Percentiles rank a stretch among this genome's conserved stretches.
Evolutionary conservation across 768 basidiomycete species (phyloP).

Genomic region (Chiua virens): DNA sequence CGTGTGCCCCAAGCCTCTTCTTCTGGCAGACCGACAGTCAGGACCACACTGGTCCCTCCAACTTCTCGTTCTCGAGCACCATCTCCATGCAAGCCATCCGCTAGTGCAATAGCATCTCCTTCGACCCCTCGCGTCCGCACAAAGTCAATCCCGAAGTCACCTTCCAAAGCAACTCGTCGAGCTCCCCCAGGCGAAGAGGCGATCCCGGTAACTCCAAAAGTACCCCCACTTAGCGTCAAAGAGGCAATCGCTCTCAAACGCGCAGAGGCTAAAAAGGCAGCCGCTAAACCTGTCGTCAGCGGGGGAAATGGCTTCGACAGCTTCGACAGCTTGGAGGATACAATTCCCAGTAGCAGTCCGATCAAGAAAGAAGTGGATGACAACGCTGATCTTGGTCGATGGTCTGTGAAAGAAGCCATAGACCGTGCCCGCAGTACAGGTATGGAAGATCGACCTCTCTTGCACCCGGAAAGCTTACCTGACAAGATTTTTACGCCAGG

Average conservation of each 20-base stretch:
- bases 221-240: slow-evolving; percentile 50
- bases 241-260: slow-evolving; percentile 79
- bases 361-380: slow-evolving; percentile 42
- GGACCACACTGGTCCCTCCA: slow-evolving; percentile 26
- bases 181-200: slow-evolving; percentile 19
- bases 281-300: slow-evolving; percentile 23
- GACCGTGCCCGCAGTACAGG: slow-evolving; percentile 78
- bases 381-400: slow-evolving; percentile 56
- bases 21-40: slow-evolving; percentile 30
- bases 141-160: slow-evolving; percentile 38
- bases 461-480: slow-evolving; percentile 44
- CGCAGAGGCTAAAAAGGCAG: slow-evolving; percentile 72
- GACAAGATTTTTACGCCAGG: slow-evolving; percentile 52
- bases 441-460: slow-evolving; percentile 38
- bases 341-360: slow-evolving; percentile 31
- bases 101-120: slow-evolving; percentile 22
- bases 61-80: slow-evolving; percentile 33
- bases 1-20: slow-evolving; percentile 40
- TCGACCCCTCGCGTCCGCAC: slow-evolving; percentile 35
- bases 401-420: slow-evolving; percentile 70
- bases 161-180: slow-evolving; percentile 29
- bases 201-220: slow-evolving; percentile 29
- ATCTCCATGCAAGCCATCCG: slow-evolving; percentile 30
- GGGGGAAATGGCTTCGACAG: slow-evolving; percentile 31
- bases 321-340: slow-evolving; percentile 50